Evolutionary conservation across 495 filamentous ascomycete genomes (phyloP), one percentile per base, ranked within the genome.

Genomic region (Talaromyces trachyspermus): DNA sequence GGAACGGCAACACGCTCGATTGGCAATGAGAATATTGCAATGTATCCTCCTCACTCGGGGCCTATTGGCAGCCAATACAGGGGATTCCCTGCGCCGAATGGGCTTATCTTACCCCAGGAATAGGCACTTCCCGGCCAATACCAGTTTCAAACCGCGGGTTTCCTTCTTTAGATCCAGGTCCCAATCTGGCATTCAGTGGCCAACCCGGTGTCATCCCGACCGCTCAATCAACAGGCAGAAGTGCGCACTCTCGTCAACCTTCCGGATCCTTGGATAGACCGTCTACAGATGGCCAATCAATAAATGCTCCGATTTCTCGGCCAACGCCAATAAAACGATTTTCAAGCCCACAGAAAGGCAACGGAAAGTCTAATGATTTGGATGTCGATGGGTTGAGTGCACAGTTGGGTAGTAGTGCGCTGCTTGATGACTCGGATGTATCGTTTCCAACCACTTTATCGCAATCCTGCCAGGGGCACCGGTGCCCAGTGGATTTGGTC

Each of bases 291-390:
- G 52, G 61, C 33, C 58, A 77, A 33, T 48, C 66, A 8, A 63
- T 69, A 46, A 57, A 64, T 40, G 84, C 88, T 51, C 83, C 85
- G 1, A 85, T 90, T 46, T 72, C 78, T 19, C 80, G 86, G 23
- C 92, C 92, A 35, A 80, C 86, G 19, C 91, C 91, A 4, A 97
- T 97, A 47, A 85, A 89, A 49, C 79, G 89, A 29, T 90, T 92
- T 2, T 81, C 81, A 17, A 97, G 89, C 63, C 80, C 84, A 19
- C 77, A 79, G 7, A 61, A 61, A 32, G 70, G 76, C 35, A 62
- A 73, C 12, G 68, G 71, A 35, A 70, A 75, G 17, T 62, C 69
- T 30, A 70, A 64, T 36, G 69, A 63, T 44, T 53, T 54, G 11
- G 77, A 85, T 46, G 56, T 86, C 27, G 88, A 95, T 46, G 80